Base-by-base conservation (phyloP, 768 basidiomycete species). In the Podaxis pistillaris region DNA sequence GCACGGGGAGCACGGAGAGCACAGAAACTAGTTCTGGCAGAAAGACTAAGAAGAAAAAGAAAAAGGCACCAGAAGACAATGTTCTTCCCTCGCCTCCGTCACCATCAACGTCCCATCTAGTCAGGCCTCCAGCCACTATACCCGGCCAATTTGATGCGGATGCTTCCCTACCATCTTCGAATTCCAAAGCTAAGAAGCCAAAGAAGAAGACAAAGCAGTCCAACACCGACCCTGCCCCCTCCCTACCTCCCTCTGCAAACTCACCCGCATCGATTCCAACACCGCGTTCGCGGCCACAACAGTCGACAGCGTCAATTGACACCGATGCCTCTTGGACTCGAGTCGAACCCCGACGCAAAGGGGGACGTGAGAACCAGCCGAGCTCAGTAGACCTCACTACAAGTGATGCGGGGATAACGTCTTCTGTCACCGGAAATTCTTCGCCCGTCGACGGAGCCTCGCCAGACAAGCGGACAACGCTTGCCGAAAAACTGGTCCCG, bases 311-410 rank as follows among this genome's bases (percentile, higher is more conserved):
- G 47, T 79, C 75, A 15, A 69, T 73, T 56, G 84, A 84, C 63
- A 84, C 82, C 1, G 86, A 89, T 65, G 78, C 81, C 37, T 86
- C 86, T 4, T 91, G 90, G 90, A 90, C 89, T 22, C 86, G 85
- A 60, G 86, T 91, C n/a, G 82, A 83, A 65, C 75, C 81, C 30
- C 76, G 76, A n/a, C 78, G 75, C 58, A 76, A 66, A 54, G 63
- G 55, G 36, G 60, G 63, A 66, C 52, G 46, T 62, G 66, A 52
- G 56, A 47, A 62, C 60, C 66, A 68, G 47, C 56, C 64, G 19
- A 72, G 72, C 24, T 70, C 71, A 17, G 76, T 73, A 44, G 76
- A 78, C 36, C 60, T 74, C 28, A 82, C 68, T 30, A 82, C 68
- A n/a, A 82, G 78, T 65, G 86, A 86, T 70, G 73, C 83, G 11